Base-by-base conservation (phyloP, 208 protist species). In the Crithidia sp. region DNA sequence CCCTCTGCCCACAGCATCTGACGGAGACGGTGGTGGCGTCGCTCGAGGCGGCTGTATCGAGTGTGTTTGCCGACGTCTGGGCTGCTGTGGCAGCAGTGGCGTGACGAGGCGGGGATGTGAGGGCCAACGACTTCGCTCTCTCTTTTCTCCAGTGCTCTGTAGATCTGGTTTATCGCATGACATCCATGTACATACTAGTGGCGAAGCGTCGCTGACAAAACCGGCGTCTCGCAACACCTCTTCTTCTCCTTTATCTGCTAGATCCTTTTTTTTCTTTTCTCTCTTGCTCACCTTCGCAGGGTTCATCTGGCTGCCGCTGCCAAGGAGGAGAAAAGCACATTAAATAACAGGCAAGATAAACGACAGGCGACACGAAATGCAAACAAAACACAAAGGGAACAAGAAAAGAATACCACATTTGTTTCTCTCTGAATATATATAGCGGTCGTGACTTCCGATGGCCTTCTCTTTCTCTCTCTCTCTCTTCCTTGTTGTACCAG, bases 11-110 rank as follows among this genome's bases (percentile, higher is more conserved):
- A 5, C 62, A 17, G 10, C 74, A 79, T 41, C 40, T 79, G 19
- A 74, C 54, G 9, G 62, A 64, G 9, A 14, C 47, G 2, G 47
- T 74, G 2, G 74, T 71, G 13, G 5, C 28, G 5, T 41, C 44
- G 37, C 52, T 79, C 2, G 74, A 79, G 19, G 44, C n/a, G 41
- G 4, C 47, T 1, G 0, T 79, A 7, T 7, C n/a, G 2, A 65
- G 3, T 17, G 19, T 61, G 17, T 79, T 79, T 59, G 53, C 44
- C 4, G 67, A 74, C 47, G 67, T 79, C 3, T 74, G 67, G 40
- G 41, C 5, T 8, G 45, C 17, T 37, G 56, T 57, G 5, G 9
- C 16, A 4, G 2, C 54, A 13, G 45, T 41, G 8, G 2, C 50
- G 62, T 67, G 37, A 57, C 17, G 2, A 45, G 28, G 28, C 28